A percentile compares a stretch with the other conserved stretches of the same genome.
Evolutionary conservation across 2,329 filamentous ascomycete species (phyloP).

Genomic region (Akanthomyces dipterigenus): DNA sequence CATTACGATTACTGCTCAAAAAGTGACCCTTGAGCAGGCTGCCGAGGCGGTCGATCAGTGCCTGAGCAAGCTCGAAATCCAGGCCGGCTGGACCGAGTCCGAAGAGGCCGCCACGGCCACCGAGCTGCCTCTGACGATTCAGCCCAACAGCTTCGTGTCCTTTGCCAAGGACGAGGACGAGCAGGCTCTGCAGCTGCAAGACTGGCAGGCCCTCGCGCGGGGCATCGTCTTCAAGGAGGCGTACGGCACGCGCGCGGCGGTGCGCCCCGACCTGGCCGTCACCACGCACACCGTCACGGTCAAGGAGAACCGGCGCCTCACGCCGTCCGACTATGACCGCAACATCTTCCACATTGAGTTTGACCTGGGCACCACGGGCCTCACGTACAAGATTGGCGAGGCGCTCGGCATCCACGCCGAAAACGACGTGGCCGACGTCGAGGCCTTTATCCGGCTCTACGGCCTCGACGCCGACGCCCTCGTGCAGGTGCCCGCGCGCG

Average conservation of each 20-base stretch:
- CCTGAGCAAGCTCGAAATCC: conserved; percentile 67
- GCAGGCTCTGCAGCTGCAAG: conserved; percentile 55
- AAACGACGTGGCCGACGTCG: conserved; percentile 74
- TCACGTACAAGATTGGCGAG: conserved; percentile 96
- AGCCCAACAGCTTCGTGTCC: conserved; percentile 72
- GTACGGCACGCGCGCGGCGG: conserved; percentile 63
- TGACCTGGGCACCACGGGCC: conserved; percentile 81
- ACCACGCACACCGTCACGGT: conserved; percentile 86
- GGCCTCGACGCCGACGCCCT: conserved; percentile 75
- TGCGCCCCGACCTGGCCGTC: conserved; percentile 79
- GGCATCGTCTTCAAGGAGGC: conserved; percentile 91
- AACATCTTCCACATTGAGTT: conserved; percentile 99
- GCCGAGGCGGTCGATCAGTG: conserved; percentile 62
- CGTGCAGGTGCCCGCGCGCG: conserved; percentile 85
- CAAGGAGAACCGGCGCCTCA: conserved; percentile 92
- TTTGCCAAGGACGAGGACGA: conserved; percentile 74
- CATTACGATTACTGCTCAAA: conserved; percentile 51
- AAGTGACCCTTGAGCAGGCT: conserved; percentile 44
- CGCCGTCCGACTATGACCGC: conserved; percentile 81
- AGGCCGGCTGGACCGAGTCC: conserved; percentile 71
- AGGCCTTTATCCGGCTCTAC: conserved; percentile 85
- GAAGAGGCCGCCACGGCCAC: conserved; percentile 44
- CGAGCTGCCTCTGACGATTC: conserved; percentile 54
- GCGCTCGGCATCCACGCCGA: conserved; percentile 94
- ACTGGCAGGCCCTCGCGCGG: conserved; percentile 82